Evolutionary conservation across 768 basidiomycete species (phyloP).

Genomic region (Mycena filopes): DNA sequence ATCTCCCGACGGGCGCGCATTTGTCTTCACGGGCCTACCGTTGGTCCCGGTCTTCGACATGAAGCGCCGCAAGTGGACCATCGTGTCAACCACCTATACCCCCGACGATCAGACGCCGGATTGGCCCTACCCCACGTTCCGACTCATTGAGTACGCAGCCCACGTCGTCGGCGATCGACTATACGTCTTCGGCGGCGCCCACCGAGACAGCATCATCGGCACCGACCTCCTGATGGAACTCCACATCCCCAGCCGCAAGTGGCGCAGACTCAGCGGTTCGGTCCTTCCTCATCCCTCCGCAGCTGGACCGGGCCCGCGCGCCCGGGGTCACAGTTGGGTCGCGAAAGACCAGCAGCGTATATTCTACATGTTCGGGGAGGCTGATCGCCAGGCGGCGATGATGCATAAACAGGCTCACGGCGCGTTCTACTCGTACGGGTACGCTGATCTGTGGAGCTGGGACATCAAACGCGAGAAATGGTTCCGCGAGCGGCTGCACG

Average conservation of each 20-base stretch:
- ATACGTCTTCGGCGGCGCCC: slow-evolving; percentile 51
- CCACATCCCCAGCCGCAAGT: slow-evolving; percentile 45
- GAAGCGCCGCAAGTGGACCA: slow-evolving; percentile 44
- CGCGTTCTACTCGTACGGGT: slow-evolving; percentile 21
- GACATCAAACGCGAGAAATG: slow-evolving; percentile 40
- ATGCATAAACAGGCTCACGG: slow-evolving; percentile 40
- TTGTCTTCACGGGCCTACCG: slow-evolving; percentile 47
- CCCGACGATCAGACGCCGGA: slow-evolving; percentile 27
- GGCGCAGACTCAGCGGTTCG: slow-evolving; percentile 40
- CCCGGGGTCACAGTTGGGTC: slow-evolving; percentile 48
- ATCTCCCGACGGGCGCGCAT: slow-evolving; percentile 43
- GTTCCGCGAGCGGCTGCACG: slow-evolving; percentile 42
- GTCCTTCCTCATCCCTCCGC: slow-evolving; percentile 34
- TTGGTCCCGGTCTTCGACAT: slow-evolving; percentile 49
- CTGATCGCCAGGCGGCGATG: slow-evolving; percentile 44
- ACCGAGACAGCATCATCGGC: slow-evolving; percentile 41
- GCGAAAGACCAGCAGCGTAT: slow-evolving; percentile 42
- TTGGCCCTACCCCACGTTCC: slow-evolving; percentile 38
- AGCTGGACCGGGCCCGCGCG: slow-evolving; percentile 45
- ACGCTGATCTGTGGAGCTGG: slow-evolving; percentile 48
- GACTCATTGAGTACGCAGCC: slow-evolving; percentile 32
- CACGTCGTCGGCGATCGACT: slow-evolving; percentile 44
- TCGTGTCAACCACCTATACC: slow-evolving; percentile 39
- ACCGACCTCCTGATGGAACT: slow-evolving; percentile 51
- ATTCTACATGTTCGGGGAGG: slow-evolving; percentile 48